Conservation (phyloP, 2,329 filamentous ascomycete species). For the Stromatinia cepivora region DNA sequence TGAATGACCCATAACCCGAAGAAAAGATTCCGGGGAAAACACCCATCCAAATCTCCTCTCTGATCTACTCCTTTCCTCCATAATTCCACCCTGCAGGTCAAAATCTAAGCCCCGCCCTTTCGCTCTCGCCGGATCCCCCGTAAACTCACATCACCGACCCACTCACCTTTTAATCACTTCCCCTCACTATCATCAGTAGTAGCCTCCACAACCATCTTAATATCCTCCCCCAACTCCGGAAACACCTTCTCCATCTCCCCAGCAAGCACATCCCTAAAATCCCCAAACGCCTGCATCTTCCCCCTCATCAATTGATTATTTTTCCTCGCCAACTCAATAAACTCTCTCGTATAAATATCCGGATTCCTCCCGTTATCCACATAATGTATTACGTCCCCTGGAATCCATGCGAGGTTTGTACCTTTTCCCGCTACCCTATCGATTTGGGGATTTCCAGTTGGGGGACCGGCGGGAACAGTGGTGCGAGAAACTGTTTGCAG, state of each 20-base stretch:
- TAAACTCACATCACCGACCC: too few relatives aligned
- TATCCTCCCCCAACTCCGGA: conserved; percentile 39
- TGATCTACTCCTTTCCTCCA: background rate
- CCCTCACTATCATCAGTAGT: conserved; percentile 25
- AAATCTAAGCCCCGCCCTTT: background rate
- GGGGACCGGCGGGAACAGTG: conserved; percentile 33
- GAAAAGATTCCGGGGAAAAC: background rate
- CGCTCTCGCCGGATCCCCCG: background rate
- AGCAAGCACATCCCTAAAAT: conserved; percentile 63
- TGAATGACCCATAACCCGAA: conserved; percentile 8
- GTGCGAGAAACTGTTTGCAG: conserved; percentile 32
- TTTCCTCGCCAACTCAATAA: conserved; percentile 66
- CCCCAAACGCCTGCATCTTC: conserved; percentile 60
- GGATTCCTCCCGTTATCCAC: conserved; percentile 72
- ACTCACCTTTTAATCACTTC: background rate
- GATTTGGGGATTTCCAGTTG: conserved; percentile 39
- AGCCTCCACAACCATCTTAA: conserved; percentile 34
- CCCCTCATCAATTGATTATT: conserved; percentile 67
- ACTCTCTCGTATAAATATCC: conserved; percentile 73
- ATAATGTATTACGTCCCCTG: conserved; percentile 65
- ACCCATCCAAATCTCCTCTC: background rate
- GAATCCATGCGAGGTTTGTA: conserved; percentile 52
- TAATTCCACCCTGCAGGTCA: too few relatives aligned
- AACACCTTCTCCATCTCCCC: conserved; percentile 38
- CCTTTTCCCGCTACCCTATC: conserved; percentile 5